These are phyloP conservation scores for Bacterosira constricta DNA, from an alignment of 108 stramenopile species.

Conservation along the genomic window DNA sequence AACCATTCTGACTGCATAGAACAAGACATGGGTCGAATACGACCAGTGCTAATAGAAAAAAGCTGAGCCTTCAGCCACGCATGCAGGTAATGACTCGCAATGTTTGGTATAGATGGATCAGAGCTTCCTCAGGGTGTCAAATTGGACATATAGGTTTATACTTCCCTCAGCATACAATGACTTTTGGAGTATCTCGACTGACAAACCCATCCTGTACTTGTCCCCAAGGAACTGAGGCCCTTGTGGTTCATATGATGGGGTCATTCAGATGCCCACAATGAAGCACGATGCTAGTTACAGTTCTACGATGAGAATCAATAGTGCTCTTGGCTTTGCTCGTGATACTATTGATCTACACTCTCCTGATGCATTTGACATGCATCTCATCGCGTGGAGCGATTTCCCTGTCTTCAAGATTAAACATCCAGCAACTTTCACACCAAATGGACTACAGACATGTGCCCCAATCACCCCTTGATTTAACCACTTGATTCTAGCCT, in stretches of 20 bases:
- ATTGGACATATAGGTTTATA: conserved; percentile 25
- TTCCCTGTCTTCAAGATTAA: too few species aligned
- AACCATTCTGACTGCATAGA: conserved; percentile 3
- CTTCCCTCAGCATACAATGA: conserved; percentile 20
- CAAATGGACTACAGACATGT: too few species aligned
- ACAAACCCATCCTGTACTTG: conserved; percentile 25
- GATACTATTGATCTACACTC: conserved; percentile 50
- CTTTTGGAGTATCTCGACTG: conserved; percentile 15
- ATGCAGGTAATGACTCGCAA: conserved; percentile 3
- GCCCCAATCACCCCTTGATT: background rate
- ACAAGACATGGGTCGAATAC: background rate
- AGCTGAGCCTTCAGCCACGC: background rate
- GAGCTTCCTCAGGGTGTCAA: conserved; percentile 21
- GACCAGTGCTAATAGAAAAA: background rate
- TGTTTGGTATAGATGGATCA: background rate
- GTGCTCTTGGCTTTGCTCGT: background rate
- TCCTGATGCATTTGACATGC: conserved; percentile 11
- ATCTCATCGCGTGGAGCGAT: background rate
- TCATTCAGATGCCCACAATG: background rate
- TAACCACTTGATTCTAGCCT: background rate
- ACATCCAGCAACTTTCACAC: too few species aligned
- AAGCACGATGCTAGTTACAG: background rate
- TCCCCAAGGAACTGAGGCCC: conserved; percentile 32
- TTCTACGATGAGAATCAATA: background rate
- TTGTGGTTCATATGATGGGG: background rate